These are phyloP conservation scores for Geotrichum cucujoidarum DNA, from an alignment of 1,139 yeast genomes.

Conservation along the genomic window DNA sequence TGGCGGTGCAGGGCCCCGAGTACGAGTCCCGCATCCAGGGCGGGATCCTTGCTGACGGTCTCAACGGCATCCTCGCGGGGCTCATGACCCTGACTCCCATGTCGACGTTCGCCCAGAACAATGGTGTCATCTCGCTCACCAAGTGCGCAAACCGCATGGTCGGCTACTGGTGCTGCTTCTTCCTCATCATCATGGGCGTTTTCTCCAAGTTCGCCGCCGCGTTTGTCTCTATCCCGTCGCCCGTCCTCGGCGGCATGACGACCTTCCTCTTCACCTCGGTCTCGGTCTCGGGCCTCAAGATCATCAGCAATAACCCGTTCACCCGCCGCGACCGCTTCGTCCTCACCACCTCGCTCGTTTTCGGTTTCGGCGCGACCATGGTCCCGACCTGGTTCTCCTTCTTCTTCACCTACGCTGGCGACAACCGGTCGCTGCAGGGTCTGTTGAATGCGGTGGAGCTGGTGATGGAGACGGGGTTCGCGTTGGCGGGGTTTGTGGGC, in stretches of 20 bases:
- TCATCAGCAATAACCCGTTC: slow-evolving; percentile 68
- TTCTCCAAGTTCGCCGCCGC: slow-evolving; percentile 89
- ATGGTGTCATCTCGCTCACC: slow-evolving; percentile 86
- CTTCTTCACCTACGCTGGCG: slow-evolving; percentile 72
- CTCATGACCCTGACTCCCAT: slow-evolving; percentile 62
- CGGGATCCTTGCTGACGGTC: slow-evolving; percentile 77
- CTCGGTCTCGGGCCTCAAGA: slow-evolving; percentile 80
- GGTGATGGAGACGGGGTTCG: slow-evolving; percentile 84
- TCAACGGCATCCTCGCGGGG: slow-evolving; percentile 68
- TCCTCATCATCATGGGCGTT: slow-evolving; percentile 76
- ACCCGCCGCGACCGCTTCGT: slow-evolving; percentile 85
- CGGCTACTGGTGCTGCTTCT: slow-evolving; percentile 86
- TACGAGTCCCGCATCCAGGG: slow-evolving; percentile 89
- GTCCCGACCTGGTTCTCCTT: slow-evolving; percentile 70
- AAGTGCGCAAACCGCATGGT: slow-evolving; percentile 82
- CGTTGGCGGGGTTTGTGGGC: slow-evolving; percentile 74
- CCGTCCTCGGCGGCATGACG: slow-evolving; percentile 91
- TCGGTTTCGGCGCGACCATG: slow-evolving; percentile 74
- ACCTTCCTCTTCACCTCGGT: slow-evolving; percentile 83
- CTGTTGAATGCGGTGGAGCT: slow-evolving; percentile 74
- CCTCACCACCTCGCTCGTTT: slow-evolving; percentile 66
- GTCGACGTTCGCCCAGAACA: slow-evolving; percentile 91
- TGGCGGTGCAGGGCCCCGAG: slow-evolving; percentile 71
- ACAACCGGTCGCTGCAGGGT: slow-evolving; percentile 58
- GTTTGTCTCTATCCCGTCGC: slow-evolving; percentile 72